Percentiles rank a stretch among this genome's conserved stretches.
These are phyloP conservation scores for Candida insectorum DNA, from an alignment of 805 yeast genomes.

Conservation along the genomic window DNA sequence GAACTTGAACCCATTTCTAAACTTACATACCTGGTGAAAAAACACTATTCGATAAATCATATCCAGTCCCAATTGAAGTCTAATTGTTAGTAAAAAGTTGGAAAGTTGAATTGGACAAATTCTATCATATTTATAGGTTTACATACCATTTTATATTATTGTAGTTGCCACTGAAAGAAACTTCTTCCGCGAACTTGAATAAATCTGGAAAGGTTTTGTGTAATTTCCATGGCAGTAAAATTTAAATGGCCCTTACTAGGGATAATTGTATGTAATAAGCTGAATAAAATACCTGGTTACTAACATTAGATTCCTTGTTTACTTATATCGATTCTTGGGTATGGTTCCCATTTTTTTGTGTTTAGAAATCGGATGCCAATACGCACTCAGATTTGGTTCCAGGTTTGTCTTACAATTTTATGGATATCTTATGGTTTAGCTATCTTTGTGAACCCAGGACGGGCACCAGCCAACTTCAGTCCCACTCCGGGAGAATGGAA, in stretches of 20 bases:
- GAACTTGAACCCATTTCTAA: not conserved
- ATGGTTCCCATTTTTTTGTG: conserved; percentile 58
- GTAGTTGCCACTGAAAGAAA: too few relatives aligned
- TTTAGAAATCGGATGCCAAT: conserved; percentile 41
- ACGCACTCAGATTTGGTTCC: conserved; percentile 43
- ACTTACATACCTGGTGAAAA: conserved; percentile 59
- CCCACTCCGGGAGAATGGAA: conserved; percentile 52
- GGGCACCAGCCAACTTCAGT: conserved; percentile 50
- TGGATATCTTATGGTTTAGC: conserved; percentile 80
- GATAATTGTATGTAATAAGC: conserved; percentile 26
- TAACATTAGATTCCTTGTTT: conserved; percentile 55
- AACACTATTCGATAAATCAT: conserved; percentile 95
- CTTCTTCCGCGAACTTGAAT: too few relatives aligned
- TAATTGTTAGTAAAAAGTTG: conserved; percentile 8
- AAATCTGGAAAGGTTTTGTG: conserved; percentile 3
- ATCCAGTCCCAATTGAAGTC: conserved; percentile 99
- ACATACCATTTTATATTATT: too few relatives aligned
- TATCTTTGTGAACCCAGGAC: conserved; percentile 63
- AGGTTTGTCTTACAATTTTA: conserved; percentile 47
- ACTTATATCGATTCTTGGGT: conserved; percentile 57
- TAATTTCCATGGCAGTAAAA: conserved; percentile 12
- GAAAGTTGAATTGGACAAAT: too few relatives aligned
- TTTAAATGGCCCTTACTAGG: conserved; percentile 52
- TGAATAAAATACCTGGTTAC: not conserved
- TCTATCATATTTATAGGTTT: too few relatives aligned